Conservation (phyloP, 2,329 filamentous ascomycete genomes). For the Claviceps cyperi region DNA sequence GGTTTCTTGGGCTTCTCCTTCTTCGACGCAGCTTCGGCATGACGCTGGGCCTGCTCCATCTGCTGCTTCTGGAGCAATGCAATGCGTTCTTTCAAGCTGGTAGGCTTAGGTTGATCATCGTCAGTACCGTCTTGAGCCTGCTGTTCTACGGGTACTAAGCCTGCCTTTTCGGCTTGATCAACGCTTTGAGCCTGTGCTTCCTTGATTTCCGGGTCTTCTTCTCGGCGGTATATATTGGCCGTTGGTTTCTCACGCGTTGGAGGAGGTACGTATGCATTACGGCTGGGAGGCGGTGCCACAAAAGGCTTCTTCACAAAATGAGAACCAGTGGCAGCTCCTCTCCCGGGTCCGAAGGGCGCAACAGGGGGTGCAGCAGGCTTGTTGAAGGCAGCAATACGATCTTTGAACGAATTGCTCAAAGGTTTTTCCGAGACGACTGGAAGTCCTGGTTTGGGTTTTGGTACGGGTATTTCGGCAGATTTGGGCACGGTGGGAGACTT, state of each 20-base stretch:
- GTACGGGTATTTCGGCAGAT: constrained; percentile 19
- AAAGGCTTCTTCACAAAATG: constrained; percentile 94
- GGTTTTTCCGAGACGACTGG: constrained; percentile 66
- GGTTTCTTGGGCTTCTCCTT: constrained; percentile 75
- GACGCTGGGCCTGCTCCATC: constrained; percentile 70
- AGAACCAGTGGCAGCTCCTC: constrained; percentile 35
- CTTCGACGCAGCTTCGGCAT: constrained; percentile 62
- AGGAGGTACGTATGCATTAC: constrained; percentile 80
- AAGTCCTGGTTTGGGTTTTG: constrained; percentile 32
- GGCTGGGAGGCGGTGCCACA: constrained; percentile 84
- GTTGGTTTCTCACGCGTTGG: constrained; percentile 55
- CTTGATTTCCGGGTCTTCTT: constrained; percentile 66
- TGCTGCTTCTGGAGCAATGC: constrained; percentile 89
- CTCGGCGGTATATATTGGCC: constrained; percentile 66
- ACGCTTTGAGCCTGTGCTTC: constrained; percentile 51
- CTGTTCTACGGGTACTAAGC: constrained; percentile 32
- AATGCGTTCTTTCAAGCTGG: constrained; percentile 89
- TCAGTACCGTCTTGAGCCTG: constrained; percentile 33
- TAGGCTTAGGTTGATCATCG: constrained; percentile 79
- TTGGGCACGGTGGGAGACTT: constrained; percentile 18
- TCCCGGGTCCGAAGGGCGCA: constrained; percentile 73
- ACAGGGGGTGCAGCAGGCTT: constrained; percentile 72
- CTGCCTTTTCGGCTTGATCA: constrained; percentile 55
- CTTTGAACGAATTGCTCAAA: constrained; percentile 64
- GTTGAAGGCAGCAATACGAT: constrained; percentile 96